Base-by-base conservation (phyloP, 495 filamentous ascomycete species). In the Aspergillus cavernicola region DNA sequence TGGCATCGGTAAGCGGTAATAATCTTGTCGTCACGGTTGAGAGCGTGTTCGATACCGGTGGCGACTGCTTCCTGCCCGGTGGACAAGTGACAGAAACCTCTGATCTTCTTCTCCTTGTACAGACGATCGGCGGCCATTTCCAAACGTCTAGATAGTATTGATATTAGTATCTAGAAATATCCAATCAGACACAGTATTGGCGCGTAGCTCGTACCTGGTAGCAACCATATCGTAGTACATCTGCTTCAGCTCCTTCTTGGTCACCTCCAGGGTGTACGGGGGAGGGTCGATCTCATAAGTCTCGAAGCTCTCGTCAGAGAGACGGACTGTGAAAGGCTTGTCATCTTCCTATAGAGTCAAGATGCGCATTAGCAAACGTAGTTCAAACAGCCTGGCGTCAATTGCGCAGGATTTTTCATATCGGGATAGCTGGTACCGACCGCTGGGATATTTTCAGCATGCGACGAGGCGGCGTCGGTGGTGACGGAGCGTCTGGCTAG, bases 81-180 rank as follows among this genome's bases (percentile, higher is more conserved):
- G 33, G 93, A 98, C 70, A 98, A 75, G 78, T 98, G 93, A 77
- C 92, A 97, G 89, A 97, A 97, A 76, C 92, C 92, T 54, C 92
- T 88, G 67, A 97, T 96, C 82, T 97, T 96, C 84, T 97, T 97
- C 80, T 96, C 90, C 76, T 97, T 97, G 85, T 97, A 97, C 50
- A 97, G 80, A 64, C 90, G 83, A 65, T 97, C 92, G 75, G 92
- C 89, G 58, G 91, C 92, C 93, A 97, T 96, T 71, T 98, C 93
- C 93, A 98, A 96, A 66, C 95, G 95, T 70, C 93, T 96, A 37
- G 40, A 35, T 23, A 24, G 6, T 19, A n/a, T 5, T 37, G 3
- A 22, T 1, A 35, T 60, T 56, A 60, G 57, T 19, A 29, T 35
- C 0, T 10, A 19, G 53, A 20, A 55, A 38, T 41, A 24, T 37